Base-by-base conservation (phyloP, 495 filamentous ascomycete genomes). In the Corynascus novoguineensis region DNA sequence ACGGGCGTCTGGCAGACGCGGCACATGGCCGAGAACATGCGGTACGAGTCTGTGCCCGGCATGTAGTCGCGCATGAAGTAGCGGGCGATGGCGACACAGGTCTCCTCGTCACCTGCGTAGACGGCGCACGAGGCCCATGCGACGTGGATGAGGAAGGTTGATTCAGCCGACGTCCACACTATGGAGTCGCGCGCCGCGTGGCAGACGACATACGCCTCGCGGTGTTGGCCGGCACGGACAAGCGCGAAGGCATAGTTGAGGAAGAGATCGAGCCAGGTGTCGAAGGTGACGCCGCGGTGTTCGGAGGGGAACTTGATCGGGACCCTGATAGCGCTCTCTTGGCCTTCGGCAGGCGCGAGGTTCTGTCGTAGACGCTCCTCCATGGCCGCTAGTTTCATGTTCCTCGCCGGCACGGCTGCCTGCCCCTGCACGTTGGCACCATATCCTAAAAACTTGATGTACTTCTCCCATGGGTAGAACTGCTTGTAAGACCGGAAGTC, bases 251-350 rank as follows among this genome's bases (percentile, higher is more conserved):
- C 86, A 66, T 93, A 95, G 62, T 91, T 83, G 42, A 91, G 80
- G 66, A 97, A 95, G n/a, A 95, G 80, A 54, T 95, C 86, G 4
- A 96, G 80, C 93, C 93, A 98, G 27, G 81, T 76, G 47, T 83
- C 76, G 63, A 96, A 95, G 0, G 81, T 63, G 41, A 97, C 88
- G 6, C 86, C 88, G 55, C 88, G 83, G 67, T 93, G 95, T 14
- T 83, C 79, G 41, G 75, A 75, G 32, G 82, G 86, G 55, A 58
- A 59, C 45, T 82, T 77, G 21, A 63, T 66, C 17, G 47, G 58
- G 2, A 66, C 31, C 29, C 57, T 37, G 28, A 34, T 31, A 0
- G 24, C 31, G 41, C 29, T 61, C 21, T 47, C 64, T 21, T 64
- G 60, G 11, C 70, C 61, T 38, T 68, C 60, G 34, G 64, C 66